These are phyloP conservation scores for Phialemonium atrogriseum DNA, from an alignment of 2,329 filamentous ascomycete species.

Conservation along the genomic window DNA sequence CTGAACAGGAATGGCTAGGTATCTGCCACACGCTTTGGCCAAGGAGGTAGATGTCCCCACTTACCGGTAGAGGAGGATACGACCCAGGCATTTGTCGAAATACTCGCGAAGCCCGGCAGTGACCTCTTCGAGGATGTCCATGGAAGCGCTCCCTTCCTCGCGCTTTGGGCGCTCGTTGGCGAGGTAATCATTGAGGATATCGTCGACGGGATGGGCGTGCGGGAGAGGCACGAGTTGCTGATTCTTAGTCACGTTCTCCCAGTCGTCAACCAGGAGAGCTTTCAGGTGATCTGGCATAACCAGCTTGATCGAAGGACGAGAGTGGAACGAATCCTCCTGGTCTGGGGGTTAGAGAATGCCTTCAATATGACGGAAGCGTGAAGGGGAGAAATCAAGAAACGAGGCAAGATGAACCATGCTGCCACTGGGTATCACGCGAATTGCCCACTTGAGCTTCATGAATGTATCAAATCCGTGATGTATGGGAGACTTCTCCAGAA, in stretches of 20 bases:
- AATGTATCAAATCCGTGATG: too few species aligned
- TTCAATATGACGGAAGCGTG: background rate
- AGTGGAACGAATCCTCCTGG: conserved; percentile 83
- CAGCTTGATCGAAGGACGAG: conserved; percentile 77
- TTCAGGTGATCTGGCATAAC: conserved; percentile 85
- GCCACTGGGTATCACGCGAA: too few species aligned
- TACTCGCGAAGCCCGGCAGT: conserved; percentile 82
- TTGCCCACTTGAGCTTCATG: too few species aligned
- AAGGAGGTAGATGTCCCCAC: too few species aligned
- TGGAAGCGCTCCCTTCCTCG: conserved; percentile 57
- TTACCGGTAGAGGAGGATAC: conserved; percentile 76
- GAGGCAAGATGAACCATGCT: too few species aligned
- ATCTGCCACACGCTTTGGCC: too few species aligned
- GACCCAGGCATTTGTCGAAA: conserved; percentile 82
- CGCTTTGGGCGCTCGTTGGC: conserved; percentile 61
- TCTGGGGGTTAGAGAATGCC: background rate
- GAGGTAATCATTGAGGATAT: conserved; percentile 76
- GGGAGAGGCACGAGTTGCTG: conserved; percentile 82
- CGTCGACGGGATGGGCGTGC: conserved; percentile 62
- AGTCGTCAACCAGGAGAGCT: conserved; percentile 90
- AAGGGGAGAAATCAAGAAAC: background rate
- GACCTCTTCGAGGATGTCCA: conserved; percentile 85
- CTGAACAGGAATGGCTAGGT: too few species aligned
- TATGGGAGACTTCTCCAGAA: too few species aligned
- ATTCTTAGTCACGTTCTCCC: conserved; percentile 98